Conservation (phyloP, 106 monocot genomes). For the Dactylorhiza incarnata region DNA sequence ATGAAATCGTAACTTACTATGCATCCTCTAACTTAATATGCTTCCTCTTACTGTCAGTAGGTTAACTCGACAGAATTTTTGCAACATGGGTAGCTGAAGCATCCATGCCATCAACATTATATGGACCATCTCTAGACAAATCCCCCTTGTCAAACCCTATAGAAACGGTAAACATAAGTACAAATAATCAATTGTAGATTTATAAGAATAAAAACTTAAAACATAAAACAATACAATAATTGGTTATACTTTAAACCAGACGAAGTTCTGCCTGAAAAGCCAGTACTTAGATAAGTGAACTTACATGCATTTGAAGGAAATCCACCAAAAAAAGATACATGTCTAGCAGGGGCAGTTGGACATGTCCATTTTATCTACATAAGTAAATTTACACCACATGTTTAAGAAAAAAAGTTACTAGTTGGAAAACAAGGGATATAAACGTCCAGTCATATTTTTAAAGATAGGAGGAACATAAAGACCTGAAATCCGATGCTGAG, state of each 20-base stretch:
- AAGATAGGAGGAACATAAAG: no score
- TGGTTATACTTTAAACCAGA: neutral
- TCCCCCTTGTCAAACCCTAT: conserved; percentile 97
- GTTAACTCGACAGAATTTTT: conserved; percentile 83
- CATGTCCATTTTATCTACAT: conserved; percentile 97
- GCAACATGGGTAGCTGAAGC: conserved; percentile 90
- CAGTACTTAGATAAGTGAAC: conserved; percentile 7
- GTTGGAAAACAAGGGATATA: conserved; percentile 1
- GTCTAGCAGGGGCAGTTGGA: conserved; percentile 88
- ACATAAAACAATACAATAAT: neutral
- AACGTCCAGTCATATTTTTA: no score
- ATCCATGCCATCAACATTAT: conserved; percentile 89
- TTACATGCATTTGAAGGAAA: conserved; percentile 93
- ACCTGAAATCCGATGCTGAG: no score
- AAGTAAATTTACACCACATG: neutral
- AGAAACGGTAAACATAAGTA: conserved; percentile 10
- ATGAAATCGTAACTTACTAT: no score
- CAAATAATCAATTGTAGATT: neutral
- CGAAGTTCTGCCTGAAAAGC: neutral
- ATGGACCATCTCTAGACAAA: conserved; percentile 69
- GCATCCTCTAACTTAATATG: no score
- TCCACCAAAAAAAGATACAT: conserved; percentile 81
- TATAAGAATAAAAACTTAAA: conserved; percentile 4
- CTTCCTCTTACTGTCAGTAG: conserved; percentile 87
- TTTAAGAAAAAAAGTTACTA: neutral